These are phyloP conservation scores for Phaffomyces antillensis DNA, from an alignment of 805 yeast species.

Conservation along the genomic window DNA sequence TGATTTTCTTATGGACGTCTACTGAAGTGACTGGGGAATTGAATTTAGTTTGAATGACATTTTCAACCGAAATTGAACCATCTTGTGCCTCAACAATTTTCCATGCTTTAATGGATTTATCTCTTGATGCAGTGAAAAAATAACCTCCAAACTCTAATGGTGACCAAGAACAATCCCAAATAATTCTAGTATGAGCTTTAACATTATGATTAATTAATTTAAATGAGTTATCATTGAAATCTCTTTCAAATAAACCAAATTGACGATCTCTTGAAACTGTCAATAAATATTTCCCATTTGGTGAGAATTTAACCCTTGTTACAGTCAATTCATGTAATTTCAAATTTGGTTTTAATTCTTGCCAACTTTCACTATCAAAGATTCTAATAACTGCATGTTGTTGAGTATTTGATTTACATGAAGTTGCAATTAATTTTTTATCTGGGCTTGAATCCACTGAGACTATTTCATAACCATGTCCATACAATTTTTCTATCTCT, in stretches of 20 bases:
- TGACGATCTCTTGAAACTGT: slow-evolving; percentile 88
- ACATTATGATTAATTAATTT: slow-evolving; percentile 34
- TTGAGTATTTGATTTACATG: slow-evolving; percentile 82
- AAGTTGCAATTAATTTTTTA: slow-evolving; percentile 64
- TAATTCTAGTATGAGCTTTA: slow-evolving; percentile 84
- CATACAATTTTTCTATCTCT: slow-evolving; percentile 88
- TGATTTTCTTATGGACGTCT: slow-evolving; percentile 33
- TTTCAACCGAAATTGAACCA: slow-evolving; percentile 23
- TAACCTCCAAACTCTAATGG: slow-evolving; percentile 38
- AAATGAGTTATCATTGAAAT: slow-evolving; percentile 31
- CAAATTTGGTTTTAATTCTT: slow-evolving; percentile 49
- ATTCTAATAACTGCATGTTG: slow-evolving; percentile 82
- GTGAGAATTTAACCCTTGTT: slow-evolving; percentile 73
- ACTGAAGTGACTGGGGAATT: slow-evolving; percentile 61
- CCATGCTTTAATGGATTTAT: slow-evolving; percentile 76
- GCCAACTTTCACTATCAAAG: slow-evolving; percentile 56
- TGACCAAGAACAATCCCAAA: slow-evolving; percentile 94
- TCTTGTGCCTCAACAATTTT: slow-evolving; percentile 22
- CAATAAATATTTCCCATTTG: slow-evolving; percentile 53
- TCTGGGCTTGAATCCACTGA: slow-evolving; percentile 67
- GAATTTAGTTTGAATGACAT: slow-evolving; percentile 37
- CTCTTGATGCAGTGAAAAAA: slow-evolving; percentile 87
- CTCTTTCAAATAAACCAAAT: slow-evolving; percentile 64
- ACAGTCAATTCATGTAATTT: slow-evolving; percentile 78
- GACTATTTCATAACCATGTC: slow-evolving; percentile 94